Conservation (phyloP, 2,329 filamentous ascomycete genomes). For the Aureobasidium sp. region DNA sequence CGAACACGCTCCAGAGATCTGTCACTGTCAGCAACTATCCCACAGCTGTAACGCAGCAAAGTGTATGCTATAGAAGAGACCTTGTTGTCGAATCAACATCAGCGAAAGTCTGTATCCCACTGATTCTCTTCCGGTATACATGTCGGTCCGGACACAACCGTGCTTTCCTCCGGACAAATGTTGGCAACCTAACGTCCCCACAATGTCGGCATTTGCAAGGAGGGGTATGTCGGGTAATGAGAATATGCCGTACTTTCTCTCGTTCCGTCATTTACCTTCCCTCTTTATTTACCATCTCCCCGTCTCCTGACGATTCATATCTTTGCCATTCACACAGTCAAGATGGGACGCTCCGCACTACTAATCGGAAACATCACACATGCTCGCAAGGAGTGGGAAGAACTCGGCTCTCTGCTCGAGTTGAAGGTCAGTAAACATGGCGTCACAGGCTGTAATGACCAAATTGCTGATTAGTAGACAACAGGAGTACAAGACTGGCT, state of each 20-base stretch:
- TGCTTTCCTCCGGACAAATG: too few relatives aligned
- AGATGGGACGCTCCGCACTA: conserved; percentile 25
- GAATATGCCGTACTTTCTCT: too few relatives aligned
- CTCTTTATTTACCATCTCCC: background rate
- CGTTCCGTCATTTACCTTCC: background rate
- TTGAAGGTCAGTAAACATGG: conserved; percentile 21
- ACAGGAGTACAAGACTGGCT: conserved; percentile 46
- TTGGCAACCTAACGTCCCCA: too few relatives aligned
- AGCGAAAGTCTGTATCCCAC: too few relatives aligned
- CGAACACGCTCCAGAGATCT: background rate
- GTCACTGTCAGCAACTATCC: too few relatives aligned
- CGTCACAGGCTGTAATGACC: background rate
- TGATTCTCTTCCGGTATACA: too few relatives aligned
- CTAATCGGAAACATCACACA: conserved; percentile 39
- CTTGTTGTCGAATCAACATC: too few relatives aligned
- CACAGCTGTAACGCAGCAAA: too few relatives aligned
- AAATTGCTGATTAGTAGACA: background rate
- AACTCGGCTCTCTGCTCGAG: conserved; percentile 23
- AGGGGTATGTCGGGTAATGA: background rate
- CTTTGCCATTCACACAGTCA: background rate
- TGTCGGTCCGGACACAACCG: too few relatives aligned
- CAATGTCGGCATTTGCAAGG: too few relatives aligned
- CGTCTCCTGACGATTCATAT: background rate
- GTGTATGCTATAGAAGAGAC: too few relatives aligned
- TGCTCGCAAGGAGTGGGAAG: conserved; percentile 39